A percentile compares a stretch with the other conserved stretches of the same genome.
These are phyloP conservation scores for Russula abietina DNA, from an alignment of 768 basidiomycete species.

Conservation along the genomic window DNA sequence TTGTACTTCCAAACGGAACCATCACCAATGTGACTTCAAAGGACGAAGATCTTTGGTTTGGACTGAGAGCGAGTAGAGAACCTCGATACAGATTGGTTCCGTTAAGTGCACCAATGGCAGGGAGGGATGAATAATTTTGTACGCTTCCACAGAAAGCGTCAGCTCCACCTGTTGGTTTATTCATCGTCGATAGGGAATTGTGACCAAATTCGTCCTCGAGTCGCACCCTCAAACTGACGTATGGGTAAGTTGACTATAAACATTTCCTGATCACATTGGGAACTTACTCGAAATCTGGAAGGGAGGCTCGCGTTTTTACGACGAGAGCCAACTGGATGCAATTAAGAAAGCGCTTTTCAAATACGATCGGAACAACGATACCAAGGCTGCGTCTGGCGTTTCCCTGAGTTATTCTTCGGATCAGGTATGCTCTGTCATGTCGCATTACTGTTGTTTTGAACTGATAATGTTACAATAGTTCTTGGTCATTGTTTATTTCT, in stretches of 20 bases:
- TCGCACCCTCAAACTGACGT: conserved; percentile 25
- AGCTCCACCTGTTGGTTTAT: not conserved
- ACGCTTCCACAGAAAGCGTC: too few relatives aligned
- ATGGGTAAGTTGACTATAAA: conserved; percentile 17
- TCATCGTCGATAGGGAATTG: conserved; percentile 5
- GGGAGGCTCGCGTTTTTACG: not conserved
- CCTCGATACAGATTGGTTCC: not conserved
- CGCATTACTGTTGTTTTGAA: not conserved
- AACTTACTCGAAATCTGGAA: not conserved
- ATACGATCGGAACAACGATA: conserved; percentile 3
- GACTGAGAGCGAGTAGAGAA: not conserved
- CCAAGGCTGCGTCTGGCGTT: not conserved
- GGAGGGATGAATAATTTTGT: conserved; percentile 22
- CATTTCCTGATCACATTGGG: too few relatives aligned
- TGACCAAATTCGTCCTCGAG: conserved; percentile 25
- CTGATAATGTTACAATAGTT: not conserved
- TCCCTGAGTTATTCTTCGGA: not conserved
- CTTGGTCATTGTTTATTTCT: not conserved
- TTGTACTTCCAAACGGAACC: conserved; percentile 31
- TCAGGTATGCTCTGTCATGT: not conserved
- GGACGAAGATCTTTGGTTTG: conserved; percentile 14
- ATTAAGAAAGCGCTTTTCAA: not conserved
- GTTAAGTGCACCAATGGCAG: not conserved
- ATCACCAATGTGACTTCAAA: not conserved
- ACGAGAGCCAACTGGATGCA: not conserved